Evolutionary conservation across 768 basidiomycete species (phyloP).

Genomic region (Leccinum uliginosum): DNA sequence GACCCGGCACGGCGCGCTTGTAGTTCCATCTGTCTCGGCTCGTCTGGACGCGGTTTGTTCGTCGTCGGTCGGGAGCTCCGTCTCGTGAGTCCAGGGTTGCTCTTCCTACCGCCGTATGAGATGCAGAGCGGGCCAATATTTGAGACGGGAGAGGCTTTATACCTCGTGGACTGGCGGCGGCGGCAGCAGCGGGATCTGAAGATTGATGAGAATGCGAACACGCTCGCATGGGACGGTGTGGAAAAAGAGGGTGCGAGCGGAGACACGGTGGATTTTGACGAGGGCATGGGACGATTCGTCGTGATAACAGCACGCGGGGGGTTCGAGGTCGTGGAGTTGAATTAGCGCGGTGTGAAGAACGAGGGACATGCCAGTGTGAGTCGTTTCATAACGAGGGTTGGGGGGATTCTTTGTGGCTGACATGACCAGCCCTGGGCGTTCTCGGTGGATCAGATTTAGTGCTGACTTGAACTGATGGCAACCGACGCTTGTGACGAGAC

Average conservation of each 20-base stretch:
- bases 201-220: not conserved
- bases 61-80: constrained; percentile 23
- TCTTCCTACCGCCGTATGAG: constrained; percentile 25
- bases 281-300: constrained; percentile 30
- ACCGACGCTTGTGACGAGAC: not conserved
- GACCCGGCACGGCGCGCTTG: not conserved
- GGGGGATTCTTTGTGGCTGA: not conserved
- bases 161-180: constrained; percentile 10
- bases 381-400: not conserved
- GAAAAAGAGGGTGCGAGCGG: not conserved
- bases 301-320: constrained; percentile 23
- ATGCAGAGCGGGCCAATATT: constrained; percentile 29
- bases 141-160: constrained; percentile 20
- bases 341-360: not conserved
- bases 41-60: constrained; percentile 28
- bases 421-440: not conserved
- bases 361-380: not conserved
- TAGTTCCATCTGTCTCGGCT: constrained; percentile 19
- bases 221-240: not conserved
- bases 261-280: constrained; percentile 28
- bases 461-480: not conserved
- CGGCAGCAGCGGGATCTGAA: not conserved
- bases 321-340: constrained; percentile 26
- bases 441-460: not conserved
- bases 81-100: constrained; percentile 21